Conservation (phyloP, 1,284 basidiomycete species). For the Ganoderma lucidum region DNA sequence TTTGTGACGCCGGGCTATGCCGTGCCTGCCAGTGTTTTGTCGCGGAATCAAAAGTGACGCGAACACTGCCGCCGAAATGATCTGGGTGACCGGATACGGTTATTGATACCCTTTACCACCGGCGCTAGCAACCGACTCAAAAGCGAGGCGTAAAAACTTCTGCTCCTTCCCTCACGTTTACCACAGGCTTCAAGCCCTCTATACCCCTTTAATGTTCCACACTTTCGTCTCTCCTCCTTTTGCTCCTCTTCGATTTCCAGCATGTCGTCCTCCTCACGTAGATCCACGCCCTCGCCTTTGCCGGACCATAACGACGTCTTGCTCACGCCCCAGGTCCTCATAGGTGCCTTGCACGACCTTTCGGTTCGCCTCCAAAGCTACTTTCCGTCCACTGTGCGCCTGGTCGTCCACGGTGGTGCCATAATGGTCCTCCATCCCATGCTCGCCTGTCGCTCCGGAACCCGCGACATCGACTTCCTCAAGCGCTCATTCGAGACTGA, state of each 20-base stretch:
- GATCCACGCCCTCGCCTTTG: slow-evolving; percentile 14
- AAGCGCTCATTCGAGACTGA: slow-evolving; percentile 64
- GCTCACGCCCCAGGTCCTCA: slow-evolving; percentile 46
- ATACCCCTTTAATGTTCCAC: slow-evolving; percentile 27
- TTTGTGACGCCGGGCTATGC: slow-evolving; percentile 12
- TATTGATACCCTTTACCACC: slow-evolving; percentile 1
- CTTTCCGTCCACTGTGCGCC: slow-evolving; percentile 58
- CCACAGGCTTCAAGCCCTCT: slow-evolving; percentile 26
- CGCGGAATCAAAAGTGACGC: slow-evolving; percentile 12
- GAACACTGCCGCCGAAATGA: slow-evolving; percentile 2
- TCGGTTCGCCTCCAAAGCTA: slow-evolving; percentile 50
- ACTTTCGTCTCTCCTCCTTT: slow-evolving; percentile 9
- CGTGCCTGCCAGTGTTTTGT: not conserved
- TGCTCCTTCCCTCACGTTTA: slow-evolving; percentile 16
- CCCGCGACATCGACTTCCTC: slow-evolving; percentile 72
- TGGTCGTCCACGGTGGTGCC: slow-evolving; percentile 73
- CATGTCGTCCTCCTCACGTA: slow-evolving; percentile 3
- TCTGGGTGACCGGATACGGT: not conserved
- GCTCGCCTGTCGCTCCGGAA: slow-evolving; percentile 55
- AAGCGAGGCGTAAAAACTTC: slow-evolving; percentile 13
- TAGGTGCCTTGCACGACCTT: slow-evolving; percentile 56
- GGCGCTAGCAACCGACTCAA: slow-evolving; percentile 11
- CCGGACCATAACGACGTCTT: slow-evolving; percentile 46
- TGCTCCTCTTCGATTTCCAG: slow-evolving; percentile 4
- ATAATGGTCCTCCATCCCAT: slow-evolving; percentile 70